Conservation (phyloP, 257 asterid genomes). For the Solanum phureja region DNA sequence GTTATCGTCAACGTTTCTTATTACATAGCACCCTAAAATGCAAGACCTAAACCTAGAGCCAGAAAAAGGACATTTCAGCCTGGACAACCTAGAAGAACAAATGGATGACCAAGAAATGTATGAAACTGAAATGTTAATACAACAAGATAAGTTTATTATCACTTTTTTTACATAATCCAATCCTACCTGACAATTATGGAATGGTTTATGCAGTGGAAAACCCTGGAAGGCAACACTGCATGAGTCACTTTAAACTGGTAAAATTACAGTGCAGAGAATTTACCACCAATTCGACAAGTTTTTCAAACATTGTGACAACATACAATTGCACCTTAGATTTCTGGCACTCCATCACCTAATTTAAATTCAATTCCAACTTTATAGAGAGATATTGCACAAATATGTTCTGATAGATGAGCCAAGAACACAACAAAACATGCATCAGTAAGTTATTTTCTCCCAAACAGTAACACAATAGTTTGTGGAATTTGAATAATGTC, state of each 20-base stretch:
- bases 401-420: not conserved
- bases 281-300: not conserved
- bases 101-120: not conserved
- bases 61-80: not conserved
- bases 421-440: not conserved
- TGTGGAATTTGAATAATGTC: not conserved
- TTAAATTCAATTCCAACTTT: not conserved
- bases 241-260: not conserved
- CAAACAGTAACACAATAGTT: not conserved
- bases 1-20: not conserved
- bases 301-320: not conserved
- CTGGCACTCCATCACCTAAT: not conserved
- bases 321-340: not conserved
- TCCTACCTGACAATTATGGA: not conserved
- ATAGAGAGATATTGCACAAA: not conserved
- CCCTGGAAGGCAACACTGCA: not conserved
- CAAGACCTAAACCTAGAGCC: not conserved
- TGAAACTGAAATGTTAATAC: not conserved
- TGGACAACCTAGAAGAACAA: not conserved
- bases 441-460: not conserved
- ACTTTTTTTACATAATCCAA: too few relatives aligned
- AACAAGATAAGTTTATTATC: not conserved
- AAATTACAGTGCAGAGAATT: not conserved
- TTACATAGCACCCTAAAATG: not conserved
- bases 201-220: not conserved